phyloP scores from a whole-genome alignment of 1,284 basidiomycete species.

The Boletus semigastroideus region DNA sequence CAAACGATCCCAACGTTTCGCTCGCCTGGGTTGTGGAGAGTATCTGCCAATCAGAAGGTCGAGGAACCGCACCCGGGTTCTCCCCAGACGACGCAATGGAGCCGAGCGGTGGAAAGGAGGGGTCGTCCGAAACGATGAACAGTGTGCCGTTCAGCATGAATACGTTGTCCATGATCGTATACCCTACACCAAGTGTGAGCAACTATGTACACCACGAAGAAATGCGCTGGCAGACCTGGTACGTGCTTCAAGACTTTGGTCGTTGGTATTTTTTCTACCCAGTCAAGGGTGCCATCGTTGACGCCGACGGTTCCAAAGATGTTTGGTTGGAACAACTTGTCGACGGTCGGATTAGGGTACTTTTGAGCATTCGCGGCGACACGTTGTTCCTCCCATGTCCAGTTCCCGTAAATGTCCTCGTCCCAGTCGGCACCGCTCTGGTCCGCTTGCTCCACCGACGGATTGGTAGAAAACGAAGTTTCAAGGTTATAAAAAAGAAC shows the following conservation, averaged over 20 bases:
- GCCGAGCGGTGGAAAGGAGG: constrained; percentile 48
- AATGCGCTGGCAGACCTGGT: constrained; percentile 46
- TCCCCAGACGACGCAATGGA: constrained; percentile 48
- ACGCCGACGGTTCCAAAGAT: constrained; percentile 44
- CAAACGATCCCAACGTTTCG: constrained; percentile 50
- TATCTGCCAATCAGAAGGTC: constrained; percentile 63
- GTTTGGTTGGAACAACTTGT: constrained; percentile 24
- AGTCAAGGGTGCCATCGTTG: constrained; percentile 51
- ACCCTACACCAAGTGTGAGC: constrained; percentile 48
- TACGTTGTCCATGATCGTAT: constrained; percentile 78
- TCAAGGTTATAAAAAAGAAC: constrained; percentile 68
- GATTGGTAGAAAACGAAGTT: constrained; percentile 48
- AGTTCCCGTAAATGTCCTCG: constrained; percentile 60
- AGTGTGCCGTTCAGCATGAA: constrained; percentile 67
- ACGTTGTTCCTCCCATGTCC: constrained; percentile 59
- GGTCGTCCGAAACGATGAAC: constrained; percentile 64
- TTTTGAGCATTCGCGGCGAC: constrained; percentile 49
- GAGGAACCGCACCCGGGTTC: constrained; percentile 43
- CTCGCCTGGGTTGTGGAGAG: constrained; percentile 55
- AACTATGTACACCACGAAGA: constrained; percentile 5
- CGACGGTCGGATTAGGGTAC: constrained; percentile 8
- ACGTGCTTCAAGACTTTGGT: constrained; percentile 56
- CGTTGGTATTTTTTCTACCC: constrained; percentile 52
- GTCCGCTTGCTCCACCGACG: constrained; percentile 7
- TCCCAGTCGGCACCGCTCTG: constrained; percentile 45